These are phyloP conservation scores for Talaromyces proteolyticus DNA, from an alignment of 495 filamentous ascomycete genomes.

Conservation along the genomic window DNA sequence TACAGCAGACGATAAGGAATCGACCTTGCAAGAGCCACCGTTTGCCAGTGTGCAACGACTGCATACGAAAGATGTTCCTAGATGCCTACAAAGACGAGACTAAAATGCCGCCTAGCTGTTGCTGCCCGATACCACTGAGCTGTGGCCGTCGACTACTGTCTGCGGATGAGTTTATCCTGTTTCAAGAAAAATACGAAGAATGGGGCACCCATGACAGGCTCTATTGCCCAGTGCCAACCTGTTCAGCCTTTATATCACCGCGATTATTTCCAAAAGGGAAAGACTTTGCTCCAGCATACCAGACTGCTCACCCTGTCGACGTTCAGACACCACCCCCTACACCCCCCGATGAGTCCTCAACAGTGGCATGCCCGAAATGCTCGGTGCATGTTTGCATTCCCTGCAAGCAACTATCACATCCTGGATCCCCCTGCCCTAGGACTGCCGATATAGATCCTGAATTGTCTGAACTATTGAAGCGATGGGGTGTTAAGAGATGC, in stretches of 20 bases:
- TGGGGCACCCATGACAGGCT: slow-evolving; percentile 18
- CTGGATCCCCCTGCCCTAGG: slow-evolving; percentile 8
- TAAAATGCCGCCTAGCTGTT: slow-evolving; percentile 21
- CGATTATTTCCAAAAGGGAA: slow-evolving; percentile 7
- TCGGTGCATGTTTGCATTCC: slow-evolving; percentile 9
- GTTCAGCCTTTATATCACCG: slow-evolving; percentile 20
- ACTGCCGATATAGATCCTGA: slow-evolving; percentile 10
- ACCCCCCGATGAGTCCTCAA: neutral
- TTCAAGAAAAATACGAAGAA: slow-evolving; percentile 22
- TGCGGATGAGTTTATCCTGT: slow-evolving; percentile 11
- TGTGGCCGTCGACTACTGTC: slow-evolving; percentile 9
- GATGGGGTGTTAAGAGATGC: slow-evolving; percentile 17
- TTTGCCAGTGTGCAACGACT: slow-evolving; percentile 9
- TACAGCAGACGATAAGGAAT: neutral
- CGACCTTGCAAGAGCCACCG: slow-evolving; percentile 1
- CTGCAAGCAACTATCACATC: slow-evolving; percentile 13
- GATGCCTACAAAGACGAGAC: slow-evolving; percentile 16
- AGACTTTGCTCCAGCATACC: neutral
- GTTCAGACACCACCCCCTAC: neutral
- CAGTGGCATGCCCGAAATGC: slow-evolving; percentile 15
- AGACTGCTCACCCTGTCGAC: neutral
- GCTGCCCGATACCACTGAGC: slow-evolving; percentile 11
- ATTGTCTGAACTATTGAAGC: slow-evolving; percentile 10
- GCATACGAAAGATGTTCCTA: slow-evolving; percentile 17
- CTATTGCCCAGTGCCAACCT: slow-evolving; percentile 21